A percentile compares a stretch with the other conserved stretches of the same genome.
These are phyloP conservation scores for Colletotrichum somersetense DNA, from an alignment of 2,329 filamentous ascomycete genomes.

Conservation along the genomic window DNA sequence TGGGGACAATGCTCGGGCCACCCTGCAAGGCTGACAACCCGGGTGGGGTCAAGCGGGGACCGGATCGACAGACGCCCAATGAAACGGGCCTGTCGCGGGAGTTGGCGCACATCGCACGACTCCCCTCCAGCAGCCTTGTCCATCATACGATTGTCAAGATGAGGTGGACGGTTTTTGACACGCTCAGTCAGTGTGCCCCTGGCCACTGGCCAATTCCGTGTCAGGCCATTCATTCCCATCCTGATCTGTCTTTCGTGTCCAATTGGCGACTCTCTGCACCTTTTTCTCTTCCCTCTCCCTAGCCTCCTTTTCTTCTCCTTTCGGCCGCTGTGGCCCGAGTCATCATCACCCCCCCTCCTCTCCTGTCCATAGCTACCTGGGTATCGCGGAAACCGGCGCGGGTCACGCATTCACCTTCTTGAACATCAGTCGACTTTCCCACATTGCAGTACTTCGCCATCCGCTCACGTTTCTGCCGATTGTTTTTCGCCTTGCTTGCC, in stretches of 20 bases:
- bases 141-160: slow-evolving; percentile 54
- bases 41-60: slow-evolving; percentile 14
- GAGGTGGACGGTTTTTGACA: slow-evolving; percentile 42
- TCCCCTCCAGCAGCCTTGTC: slow-evolving; percentile 52
- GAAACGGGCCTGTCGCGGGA: slow-evolving; percentile 2
- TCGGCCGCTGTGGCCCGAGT: slow-evolving; percentile 38
- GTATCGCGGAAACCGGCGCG: slow-evolving; percentile 33
- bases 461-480: not conserved
- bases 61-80: slow-evolving; percentile 27
- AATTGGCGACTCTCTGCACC: slow-evolving; percentile 31
- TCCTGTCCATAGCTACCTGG: not conserved
- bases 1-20: slow-evolving; percentile 23
- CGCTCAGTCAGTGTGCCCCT: slow-evolving; percentile 37
- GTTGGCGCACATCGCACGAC: slow-evolving; percentile 43
- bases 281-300: slow-evolving; percentile 12
- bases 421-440: slow-evolving; percentile 33
- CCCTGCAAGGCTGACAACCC: slow-evolving; percentile 36
- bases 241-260: slow-evolving; percentile 15
- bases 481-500: not conserved
- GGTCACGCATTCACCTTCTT: slow-evolving; percentile 20
- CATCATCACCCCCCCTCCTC: slow-evolving; percentile 11
- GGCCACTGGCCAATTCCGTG: slow-evolving; percentile 40
- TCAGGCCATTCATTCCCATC: slow-evolving; percentile 42
- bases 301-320: slow-evolving; percentile 6
- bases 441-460: slow-evolving; percentile 1